Conservation (phyloP, 192 early-diverging fungal genomes). For the Backusella psychrophila region DNA sequence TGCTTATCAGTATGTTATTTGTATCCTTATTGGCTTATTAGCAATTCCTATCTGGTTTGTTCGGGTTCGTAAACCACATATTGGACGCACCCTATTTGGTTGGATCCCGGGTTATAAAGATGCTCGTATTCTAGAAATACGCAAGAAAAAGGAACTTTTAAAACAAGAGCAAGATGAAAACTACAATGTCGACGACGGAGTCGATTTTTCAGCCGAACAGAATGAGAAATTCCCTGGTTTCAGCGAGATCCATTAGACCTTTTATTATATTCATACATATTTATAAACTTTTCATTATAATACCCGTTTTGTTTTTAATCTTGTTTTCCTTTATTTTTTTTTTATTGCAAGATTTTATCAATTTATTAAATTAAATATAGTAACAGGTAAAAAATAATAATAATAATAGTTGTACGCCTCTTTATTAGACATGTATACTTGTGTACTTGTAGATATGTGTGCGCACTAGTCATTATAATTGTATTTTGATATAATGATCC, state of each 20-base stretch:
- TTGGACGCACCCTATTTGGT: slow-evolving; percentile 26
- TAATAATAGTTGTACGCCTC: too few species aligned
- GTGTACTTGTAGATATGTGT: too few species aligned
- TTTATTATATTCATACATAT: background rate
- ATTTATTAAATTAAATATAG: too few species aligned
- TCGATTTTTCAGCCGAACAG: background rate
- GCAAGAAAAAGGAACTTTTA: background rate
- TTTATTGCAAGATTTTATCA: too few species aligned
- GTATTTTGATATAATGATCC: background rate
- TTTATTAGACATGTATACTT: too few species aligned
- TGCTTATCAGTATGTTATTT: slow-evolving; percentile 29
- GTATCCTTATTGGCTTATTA: slow-evolving; percentile 27
- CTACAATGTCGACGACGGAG: background rate
- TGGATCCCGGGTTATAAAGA: slow-evolving; percentile 33
- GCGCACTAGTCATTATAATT: background rate
- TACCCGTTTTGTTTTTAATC: background rate
- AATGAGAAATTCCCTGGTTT: background rate
- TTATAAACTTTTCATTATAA: background rate
- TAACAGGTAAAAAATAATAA: too few species aligned
- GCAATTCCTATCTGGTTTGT: slow-evolving; percentile 33
- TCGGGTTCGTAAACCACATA: slow-evolving; percentile 27
- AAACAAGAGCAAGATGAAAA: background rate
- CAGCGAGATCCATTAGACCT: background rate
- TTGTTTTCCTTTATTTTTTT: background rate
- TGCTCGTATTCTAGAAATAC: slow-evolving; percentile 10